Conservation (phyloP, 495 filamentous ascomycete genomes). For the Hypoxylon fragiforme region DNA sequence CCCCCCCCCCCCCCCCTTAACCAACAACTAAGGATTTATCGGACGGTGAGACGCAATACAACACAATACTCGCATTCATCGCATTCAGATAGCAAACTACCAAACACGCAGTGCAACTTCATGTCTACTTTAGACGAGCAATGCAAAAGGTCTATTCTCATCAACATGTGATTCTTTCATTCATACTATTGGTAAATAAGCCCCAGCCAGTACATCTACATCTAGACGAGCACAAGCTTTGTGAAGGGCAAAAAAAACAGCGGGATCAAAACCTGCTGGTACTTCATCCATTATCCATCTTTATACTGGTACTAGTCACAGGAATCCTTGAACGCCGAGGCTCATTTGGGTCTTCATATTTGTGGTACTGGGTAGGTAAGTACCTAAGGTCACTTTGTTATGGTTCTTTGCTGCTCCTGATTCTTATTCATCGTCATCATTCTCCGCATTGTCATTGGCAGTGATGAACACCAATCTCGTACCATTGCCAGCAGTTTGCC, state of each 20-base stretch:
- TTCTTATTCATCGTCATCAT: constrained; percentile 31
- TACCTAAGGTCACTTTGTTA: no score
- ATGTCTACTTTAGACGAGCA: no score
- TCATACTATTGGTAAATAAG: neutral
- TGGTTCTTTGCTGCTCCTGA: no score
- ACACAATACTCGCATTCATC: no score
- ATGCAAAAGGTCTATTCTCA: neutral
- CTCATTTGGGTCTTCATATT: constrained; percentile 3
- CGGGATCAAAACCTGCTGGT: no score
- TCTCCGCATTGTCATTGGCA: constrained; percentile 39
- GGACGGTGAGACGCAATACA: no score
- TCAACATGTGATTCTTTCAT: neutral
- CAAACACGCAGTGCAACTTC: no score
- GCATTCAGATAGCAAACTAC: no score
- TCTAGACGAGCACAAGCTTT: neutral
- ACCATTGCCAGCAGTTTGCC: constrained; percentile 90
- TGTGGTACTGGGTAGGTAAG: neutral
- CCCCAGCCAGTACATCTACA: neutral
- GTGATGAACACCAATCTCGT: constrained; percentile 79
- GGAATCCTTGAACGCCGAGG: constrained; percentile 26
- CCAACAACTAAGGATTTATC: no score
- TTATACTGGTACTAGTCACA: neutral
- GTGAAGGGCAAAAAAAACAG: neutral
- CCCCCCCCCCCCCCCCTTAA: no score
- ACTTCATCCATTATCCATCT: constrained; percentile 14